Evolutionary conservation across 2,329 filamentous ascomycete genomes (phyloP).

Genomic region (Phaeosphaeria sp.): DNA sequence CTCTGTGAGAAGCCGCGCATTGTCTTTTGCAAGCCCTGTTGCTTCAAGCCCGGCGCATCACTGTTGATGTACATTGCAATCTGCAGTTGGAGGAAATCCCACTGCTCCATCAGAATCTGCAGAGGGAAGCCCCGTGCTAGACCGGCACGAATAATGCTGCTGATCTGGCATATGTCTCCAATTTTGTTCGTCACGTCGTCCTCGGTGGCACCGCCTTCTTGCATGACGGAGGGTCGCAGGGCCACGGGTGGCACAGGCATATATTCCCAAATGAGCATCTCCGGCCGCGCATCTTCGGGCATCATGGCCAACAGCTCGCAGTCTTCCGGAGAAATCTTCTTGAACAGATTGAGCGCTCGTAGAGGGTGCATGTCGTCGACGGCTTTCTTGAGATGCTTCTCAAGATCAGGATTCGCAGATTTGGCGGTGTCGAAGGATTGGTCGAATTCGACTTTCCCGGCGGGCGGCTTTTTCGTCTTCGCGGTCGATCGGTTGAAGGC

Average conservation of each 20-base stretch:
- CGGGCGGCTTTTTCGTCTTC: slow-evolving; percentile 80
- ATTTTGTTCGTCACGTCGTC: slow-evolving; percentile 97
- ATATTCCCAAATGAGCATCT: slow-evolving; percentile 98
- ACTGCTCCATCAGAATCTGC: slow-evolving; percentile 93
- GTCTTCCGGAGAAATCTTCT: slow-evolving; percentile 81
- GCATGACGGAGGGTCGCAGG: slow-evolving; percentile 90
- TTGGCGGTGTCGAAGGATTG: slow-evolving; percentile 82
- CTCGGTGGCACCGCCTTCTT: slow-evolving; percentile 92
- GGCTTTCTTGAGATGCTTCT: slow-evolving; percentile 89
- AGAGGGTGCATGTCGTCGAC: slow-evolving; percentile 94
- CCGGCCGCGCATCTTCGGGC: slow-evolving; percentile 83
- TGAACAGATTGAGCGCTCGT: slow-evolving; percentile 88
- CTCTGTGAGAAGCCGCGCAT: slow-evolving; percentile 95
- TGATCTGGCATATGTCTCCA: slow-evolving; percentile 94
- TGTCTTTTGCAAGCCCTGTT: slow-evolving; percentile 83
- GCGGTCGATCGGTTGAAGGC: slow-evolving; percentile 89
- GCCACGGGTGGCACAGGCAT: slow-evolving; percentile 92
- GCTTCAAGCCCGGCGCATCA: slow-evolving; percentile 89
- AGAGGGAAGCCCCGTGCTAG: slow-evolving; percentile 84
- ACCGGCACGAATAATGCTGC: slow-evolving; percentile 82
- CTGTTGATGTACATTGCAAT: slow-evolving; percentile 99
- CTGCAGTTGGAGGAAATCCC: slow-evolving; percentile 95
- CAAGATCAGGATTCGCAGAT: slow-evolving; percentile 78
- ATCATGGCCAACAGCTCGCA: slow-evolving; percentile 92
- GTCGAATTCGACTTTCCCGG: slow-evolving; percentile 84